Evolutionary conservation across 768 basidiomycete species (phyloP).

Genomic region (Mycena haematopus): DNA sequence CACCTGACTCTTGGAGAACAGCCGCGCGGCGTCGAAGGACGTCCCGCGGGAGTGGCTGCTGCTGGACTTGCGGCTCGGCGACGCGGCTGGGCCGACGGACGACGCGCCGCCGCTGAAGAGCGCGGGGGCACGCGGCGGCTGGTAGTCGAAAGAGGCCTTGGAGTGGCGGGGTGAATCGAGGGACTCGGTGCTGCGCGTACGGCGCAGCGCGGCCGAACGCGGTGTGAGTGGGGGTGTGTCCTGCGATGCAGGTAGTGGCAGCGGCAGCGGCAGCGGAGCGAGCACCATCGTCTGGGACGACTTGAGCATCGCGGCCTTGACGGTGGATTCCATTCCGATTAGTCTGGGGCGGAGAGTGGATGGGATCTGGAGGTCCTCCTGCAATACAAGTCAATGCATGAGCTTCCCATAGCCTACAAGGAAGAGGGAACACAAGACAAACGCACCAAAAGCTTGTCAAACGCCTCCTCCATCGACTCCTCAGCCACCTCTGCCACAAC

Average conservation of each 20-base stretch:
- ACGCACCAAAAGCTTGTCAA: conserved; percentile 82
- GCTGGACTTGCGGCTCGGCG: conserved; percentile 47
- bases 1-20: conserved; percentile 62
- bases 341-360: conserved; percentile 78
- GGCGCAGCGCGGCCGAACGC: conserved; percentile 58
- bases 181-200: conserved; percentile 77
- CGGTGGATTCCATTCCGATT: conserved; percentile 78
- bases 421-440: background rate
- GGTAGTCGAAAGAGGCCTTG: conserved; percentile 47
- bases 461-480: conserved; percentile 65
- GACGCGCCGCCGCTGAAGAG: conserved; percentile 36
- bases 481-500: conserved; percentile 29
- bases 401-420: background rate
- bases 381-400: conserved; percentile 4
- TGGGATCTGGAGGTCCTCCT: conserved; percentile 94
- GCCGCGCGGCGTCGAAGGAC: conserved; percentile 61
- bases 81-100: conserved; percentile 31
- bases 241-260: conserved; percentile 5
- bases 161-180: conserved; percentile 60
- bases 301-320: conserved; percentile 92
- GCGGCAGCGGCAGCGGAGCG: conserved; percentile 39
- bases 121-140: conserved; percentile 44
- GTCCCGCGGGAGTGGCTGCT: conserved; percentile 58
- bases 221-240: conserved; percentile 53
- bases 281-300: conserved; percentile 73